Percentiles rank a stretch among this genome's conserved stretches.
phyloP scores from a whole-genome alignment of 2,329 filamentous ascomycete species.

The Monilinia vaccinii-corymbosi region DNA sequence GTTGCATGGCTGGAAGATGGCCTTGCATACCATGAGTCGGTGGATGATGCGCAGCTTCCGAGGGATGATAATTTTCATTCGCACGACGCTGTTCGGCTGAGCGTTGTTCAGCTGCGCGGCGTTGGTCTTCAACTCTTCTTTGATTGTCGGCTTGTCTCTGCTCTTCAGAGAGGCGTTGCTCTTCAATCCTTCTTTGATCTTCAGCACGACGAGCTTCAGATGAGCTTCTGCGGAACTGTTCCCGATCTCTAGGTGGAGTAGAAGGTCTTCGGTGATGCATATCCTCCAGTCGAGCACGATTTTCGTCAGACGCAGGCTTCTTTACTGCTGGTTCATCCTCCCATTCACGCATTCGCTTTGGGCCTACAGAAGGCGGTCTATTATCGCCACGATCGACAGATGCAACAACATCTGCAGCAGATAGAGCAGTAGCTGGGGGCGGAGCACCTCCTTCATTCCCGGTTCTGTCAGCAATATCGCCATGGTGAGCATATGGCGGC shows the following conservation, averaged over 20 bases:
- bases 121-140: constrained; percentile 44
- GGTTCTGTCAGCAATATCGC: constrained; percentile 38
- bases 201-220: constrained; percentile 57
- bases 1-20: constrained; percentile 56
- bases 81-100: constrained; percentile 56
- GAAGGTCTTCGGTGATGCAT: constrained; percentile 69
- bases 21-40: constrained; percentile 46
- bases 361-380: constrained; percentile 67
- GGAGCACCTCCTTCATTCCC: constrained; percentile 52
- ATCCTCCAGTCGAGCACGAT: constrained; percentile 76
- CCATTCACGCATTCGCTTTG: constrained; percentile 88
- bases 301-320: constrained; percentile 85
- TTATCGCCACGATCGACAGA: constrained; percentile 56
- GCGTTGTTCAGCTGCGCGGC: constrained; percentile 47
- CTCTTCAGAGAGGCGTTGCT: constrained; percentile 30
- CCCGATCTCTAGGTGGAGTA: constrained; percentile 53
- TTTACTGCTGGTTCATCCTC: constrained; percentile 70
- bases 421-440: constrained; percentile 53
- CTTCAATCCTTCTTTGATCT: constrained; percentile 60
- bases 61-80: constrained; percentile 79
- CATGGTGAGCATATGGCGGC: constrained; percentile 65
- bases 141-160: constrained; percentile 33
- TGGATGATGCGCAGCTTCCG: constrained; percentile 82
- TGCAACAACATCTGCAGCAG: constrained; percentile 59
- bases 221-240: constrained; percentile 67